phyloP scores from a whole-genome alignment of 2,329 filamentous ascomycete genomes.

The Dactylonectria estremocensis region DNA sequence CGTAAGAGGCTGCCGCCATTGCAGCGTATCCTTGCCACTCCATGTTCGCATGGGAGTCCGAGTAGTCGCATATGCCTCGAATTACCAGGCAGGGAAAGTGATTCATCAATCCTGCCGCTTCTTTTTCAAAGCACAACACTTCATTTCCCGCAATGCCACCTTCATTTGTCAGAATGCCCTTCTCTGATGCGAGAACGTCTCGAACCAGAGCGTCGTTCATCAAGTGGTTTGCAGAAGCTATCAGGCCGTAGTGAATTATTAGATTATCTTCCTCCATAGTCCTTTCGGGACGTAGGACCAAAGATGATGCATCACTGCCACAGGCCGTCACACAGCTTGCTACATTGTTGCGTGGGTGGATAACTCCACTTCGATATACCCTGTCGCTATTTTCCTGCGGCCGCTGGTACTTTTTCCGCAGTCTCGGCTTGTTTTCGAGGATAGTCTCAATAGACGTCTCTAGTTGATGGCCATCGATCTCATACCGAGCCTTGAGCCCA shows the following conservation, averaged over 20 bases:
- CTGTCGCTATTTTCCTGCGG: constrained; percentile 18
- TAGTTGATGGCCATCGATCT: constrained; percentile 28
- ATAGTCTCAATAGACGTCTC: neutral
- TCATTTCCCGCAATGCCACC: neutral
- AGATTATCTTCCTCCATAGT: no score
- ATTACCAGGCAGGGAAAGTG: neutral
- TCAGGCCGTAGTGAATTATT: neutral
- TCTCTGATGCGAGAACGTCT: no score
- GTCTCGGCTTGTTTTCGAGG: constrained; percentile 12
- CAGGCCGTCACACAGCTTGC: neutral
- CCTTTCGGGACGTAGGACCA: no score
- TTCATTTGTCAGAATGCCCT: neutral
- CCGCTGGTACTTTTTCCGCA: constrained; percentile 24
- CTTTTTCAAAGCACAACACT: neutral
- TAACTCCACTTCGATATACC: constrained; percentile 20
- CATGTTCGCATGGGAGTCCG: no score
- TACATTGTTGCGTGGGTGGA: constrained; percentile 14
- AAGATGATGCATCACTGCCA: no score
- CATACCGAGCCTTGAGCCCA: constrained; percentile 16
- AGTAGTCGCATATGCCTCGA: no score
- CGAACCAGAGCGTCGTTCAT: neutral
- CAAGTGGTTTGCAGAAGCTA: neutral
- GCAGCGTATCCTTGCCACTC: neutral
- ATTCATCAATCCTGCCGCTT: neutral
- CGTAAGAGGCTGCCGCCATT: neutral